Evolutionary conservation across 805 yeast genomes (phyloP).

Genomic region (Scheffersomyces ergatensis): DNA sequence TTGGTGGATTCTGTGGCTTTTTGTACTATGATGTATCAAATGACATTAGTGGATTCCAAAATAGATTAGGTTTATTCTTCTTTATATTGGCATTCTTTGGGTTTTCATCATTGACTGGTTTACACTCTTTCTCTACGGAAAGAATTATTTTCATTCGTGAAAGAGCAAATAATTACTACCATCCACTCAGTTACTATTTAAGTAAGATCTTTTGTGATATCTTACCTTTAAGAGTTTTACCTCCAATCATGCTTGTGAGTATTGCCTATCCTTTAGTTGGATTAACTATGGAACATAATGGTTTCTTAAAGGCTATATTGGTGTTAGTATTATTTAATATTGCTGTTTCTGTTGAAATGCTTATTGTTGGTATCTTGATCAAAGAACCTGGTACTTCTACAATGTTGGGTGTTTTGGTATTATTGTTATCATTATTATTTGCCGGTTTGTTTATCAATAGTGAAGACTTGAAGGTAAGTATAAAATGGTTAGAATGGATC

Average conservation of each 20-base stretch:
- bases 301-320: constrained; percentile 64
- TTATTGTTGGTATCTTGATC: constrained; percentile 83
- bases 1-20: constrained; percentile 83
- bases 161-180: constrained; percentile 91
- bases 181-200: constrained; percentile 78
- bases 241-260: constrained; percentile 78
- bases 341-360: constrained; percentile 79
- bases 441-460: constrained; percentile 93
- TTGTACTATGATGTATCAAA: constrained; percentile 79
- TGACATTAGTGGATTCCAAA: constrained; percentile 95
- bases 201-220: constrained; percentile 89
- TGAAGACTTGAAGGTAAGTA: constrained; percentile 48
- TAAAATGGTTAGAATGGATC: constrained; percentile 75
- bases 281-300: constrained; percentile 71
- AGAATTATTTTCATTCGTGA: constrained; percentile 88
- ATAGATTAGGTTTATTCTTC: constrained; percentile 89
- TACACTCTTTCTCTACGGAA: constrained; percentile 85
- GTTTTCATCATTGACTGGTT: constrained; percentile 86
- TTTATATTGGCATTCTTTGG: constrained; percentile 90
- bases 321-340: constrained; percentile 81
- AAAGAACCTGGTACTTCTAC: constrained; percentile 93
- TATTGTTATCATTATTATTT: constrained; percentile 82
- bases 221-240: constrained; percentile 88
- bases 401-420: constrained; percentile 77
- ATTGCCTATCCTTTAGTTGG: constrained; percentile 92